These are phyloP conservation scores for Ambrosia trifida DNA, from an alignment of 129 eudicot genomes.

Conservation along the genomic window DNA sequence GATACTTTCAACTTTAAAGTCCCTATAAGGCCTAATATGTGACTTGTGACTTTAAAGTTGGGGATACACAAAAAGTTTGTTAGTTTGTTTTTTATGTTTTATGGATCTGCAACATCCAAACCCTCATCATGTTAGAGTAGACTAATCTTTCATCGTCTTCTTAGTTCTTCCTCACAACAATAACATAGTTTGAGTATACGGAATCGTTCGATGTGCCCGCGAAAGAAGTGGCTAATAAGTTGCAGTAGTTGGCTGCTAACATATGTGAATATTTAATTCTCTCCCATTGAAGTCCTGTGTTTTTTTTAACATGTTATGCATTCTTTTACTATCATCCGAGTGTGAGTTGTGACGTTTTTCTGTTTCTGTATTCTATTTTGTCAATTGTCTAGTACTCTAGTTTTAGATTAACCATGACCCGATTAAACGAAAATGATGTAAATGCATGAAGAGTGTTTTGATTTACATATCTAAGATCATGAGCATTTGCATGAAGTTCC, in stretches of 20 bases:
- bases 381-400: not conserved
- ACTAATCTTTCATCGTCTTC: slow-evolving; percentile 12
- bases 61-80: not conserved
- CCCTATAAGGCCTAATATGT: too few relatives aligned
- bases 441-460: too few relatives aligned
- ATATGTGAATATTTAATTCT: too few relatives aligned
- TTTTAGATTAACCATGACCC: too few relatives aligned
- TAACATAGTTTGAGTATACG: slow-evolving; percentile 83
- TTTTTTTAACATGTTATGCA: not conserved
- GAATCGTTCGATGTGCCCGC: slow-evolving; percentile 79
- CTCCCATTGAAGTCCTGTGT: slow-evolving; percentile 5
- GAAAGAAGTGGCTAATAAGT: slow-evolving; percentile 58
- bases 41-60: not conserved
- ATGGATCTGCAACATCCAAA: too few relatives aligned
- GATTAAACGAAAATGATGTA: too few relatives aligned
- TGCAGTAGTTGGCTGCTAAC: slow-evolving; percentile 68
- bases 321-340: not conserved
- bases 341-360: not conserved
- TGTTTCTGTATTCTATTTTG: not conserved
- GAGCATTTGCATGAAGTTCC: too few relatives aligned
- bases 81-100: too few relatives aligned
- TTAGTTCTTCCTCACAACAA: not conserved
- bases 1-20: too few relatives aligned
- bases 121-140: slow-evolving; percentile 10
- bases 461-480: too few relatives aligned